A percentile compares a stretch with the other conserved stretches of the same genome.
phyloP scores from a whole-genome alignment of 208 protist genomes.

The Crithidia fasciculata region DNA sequence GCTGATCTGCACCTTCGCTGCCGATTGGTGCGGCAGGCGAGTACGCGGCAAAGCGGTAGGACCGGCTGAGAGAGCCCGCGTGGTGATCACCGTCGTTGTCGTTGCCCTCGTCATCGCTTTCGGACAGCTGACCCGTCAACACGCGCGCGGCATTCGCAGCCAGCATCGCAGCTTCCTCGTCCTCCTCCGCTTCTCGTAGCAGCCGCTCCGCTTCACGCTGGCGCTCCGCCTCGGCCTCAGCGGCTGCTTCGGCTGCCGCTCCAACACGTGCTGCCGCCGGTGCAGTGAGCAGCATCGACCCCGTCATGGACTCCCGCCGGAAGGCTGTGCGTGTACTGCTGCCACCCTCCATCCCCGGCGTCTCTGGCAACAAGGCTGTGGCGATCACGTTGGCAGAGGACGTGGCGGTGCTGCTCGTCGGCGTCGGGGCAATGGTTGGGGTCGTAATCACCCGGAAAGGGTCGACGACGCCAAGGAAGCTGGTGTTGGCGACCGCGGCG shows the following conservation, averaged over 20 bases:
- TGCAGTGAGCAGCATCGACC: slow-evolving; percentile 42
- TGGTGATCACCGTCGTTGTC: background rate
- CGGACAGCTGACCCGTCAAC: background rate
- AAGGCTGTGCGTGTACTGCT: background rate
- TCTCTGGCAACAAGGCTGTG: background rate
- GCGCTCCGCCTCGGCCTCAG: slow-evolving; percentile 7
- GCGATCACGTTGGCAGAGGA: slow-evolving; percentile 17
- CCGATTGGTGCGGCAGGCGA: too few relatives aligned
- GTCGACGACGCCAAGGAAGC: slow-evolving; percentile 14
- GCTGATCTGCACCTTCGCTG: background rate
- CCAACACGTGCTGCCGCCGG: slow-evolving; percentile 25
- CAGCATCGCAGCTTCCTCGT: background rate
- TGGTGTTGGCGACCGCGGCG: slow-evolving; percentile 4
- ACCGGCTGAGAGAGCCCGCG: background rate
- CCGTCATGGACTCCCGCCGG: slow-evolving; percentile 21
- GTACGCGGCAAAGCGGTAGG: background rate
- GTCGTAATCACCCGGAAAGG: slow-evolving; percentile 1
- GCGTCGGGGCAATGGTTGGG: background rate
- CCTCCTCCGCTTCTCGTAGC: background rate
- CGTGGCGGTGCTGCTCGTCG: background rate
- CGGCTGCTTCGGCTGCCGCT: slow-evolving; percentile 7
- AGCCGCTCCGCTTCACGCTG: background rate
- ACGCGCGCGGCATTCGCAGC: background rate
- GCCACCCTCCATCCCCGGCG: slow-evolving; percentile 14
- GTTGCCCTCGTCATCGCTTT: background rate